phyloP scores from a whole-genome alignment of 1,284 basidiomycete genomes.

The Rhodotorula sp. region DNA sequence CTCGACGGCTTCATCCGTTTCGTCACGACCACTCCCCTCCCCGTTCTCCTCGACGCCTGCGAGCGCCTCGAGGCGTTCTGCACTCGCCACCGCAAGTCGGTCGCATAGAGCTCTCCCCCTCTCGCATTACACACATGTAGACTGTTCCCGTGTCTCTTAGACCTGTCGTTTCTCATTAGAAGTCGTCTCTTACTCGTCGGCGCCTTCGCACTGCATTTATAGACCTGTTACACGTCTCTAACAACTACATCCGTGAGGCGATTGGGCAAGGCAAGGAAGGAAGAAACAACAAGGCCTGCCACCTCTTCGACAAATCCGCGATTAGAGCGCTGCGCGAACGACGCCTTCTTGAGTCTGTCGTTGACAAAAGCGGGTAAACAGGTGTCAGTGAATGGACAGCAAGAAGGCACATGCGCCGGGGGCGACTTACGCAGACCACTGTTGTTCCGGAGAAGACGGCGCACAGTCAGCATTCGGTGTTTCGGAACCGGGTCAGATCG shows the following conservation, averaged over 20 bases:
- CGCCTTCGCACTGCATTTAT: too few species aligned
- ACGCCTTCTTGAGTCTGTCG: constrained; percentile 36
- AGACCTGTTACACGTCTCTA: too few species aligned
- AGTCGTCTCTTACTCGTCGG: too few species aligned
- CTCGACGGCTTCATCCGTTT: constrained; percentile 49
- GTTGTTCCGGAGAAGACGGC: not conserved
- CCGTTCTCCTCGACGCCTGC: constrained; percentile 47
- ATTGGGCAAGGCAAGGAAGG: too few species aligned
- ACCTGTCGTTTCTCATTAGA: too few species aligned
- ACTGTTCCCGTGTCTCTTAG: too few species aligned
- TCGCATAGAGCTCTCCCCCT: not conserved
- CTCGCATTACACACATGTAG: not conserved
- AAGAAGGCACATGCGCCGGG: not conserved
- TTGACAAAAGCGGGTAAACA: not conserved
- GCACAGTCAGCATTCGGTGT: not conserved
- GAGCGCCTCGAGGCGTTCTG: constrained; percentile 49
- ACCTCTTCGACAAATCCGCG: too few species aligned
- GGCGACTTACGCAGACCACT: constrained; percentile 28
- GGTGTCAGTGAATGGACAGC: not conserved
- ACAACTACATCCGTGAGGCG: too few species aligned
- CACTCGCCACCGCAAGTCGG: constrained; percentile 45
- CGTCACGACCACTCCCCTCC: constrained; percentile 48
- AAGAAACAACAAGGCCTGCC: not conserved
- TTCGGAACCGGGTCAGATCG: accelerated
- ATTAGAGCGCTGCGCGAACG: constrained; percentile 28